A percentile compares a stretch with the other conserved stretches of the same genome.
Evolutionary conservation across 1,139 yeast species (phyloP).

Genomic region (Suhomyces ambrosiae): DNA sequence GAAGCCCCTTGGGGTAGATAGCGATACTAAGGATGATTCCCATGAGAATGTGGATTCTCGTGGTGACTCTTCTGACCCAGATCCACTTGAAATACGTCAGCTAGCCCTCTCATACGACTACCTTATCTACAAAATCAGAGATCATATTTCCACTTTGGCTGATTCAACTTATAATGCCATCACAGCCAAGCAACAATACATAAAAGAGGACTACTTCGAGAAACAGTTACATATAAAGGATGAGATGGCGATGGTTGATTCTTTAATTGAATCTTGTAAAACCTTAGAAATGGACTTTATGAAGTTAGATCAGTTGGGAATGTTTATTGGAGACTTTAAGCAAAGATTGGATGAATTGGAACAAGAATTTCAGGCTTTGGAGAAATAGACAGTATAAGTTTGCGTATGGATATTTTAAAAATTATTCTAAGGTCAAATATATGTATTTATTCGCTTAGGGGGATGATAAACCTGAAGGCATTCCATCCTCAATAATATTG

Average conservation of each 20-base stretch:
- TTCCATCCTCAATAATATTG: no score
- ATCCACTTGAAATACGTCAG: slow-evolving; percentile 63
- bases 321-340: slow-evolving; percentile 47
- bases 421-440: no score
- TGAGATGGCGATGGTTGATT: slow-evolving; percentile 47
- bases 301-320: slow-evolving; percentile 65
- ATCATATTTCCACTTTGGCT: slow-evolving; percentile 45
- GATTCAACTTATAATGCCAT: slow-evolving; percentile 39
- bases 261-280: slow-evolving; percentile 51
- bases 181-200: slow-evolving; percentile 29
- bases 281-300: slow-evolving; percentile 62
- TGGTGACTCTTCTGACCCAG: slow-evolving; percentile 34
- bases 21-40: no score
- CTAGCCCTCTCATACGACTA: slow-evolving; percentile 66
- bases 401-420: no score
- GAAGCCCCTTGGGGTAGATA: no score
- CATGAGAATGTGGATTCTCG: no score
- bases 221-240: slow-evolving; percentile 40
- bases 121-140: slow-evolving; percentile 60
- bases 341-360: slow-evolving; percentile 32
- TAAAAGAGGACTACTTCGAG: slow-evolving; percentile 36
- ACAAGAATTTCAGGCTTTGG: slow-evolving; percentile 18
- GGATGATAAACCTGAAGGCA: no score
- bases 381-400: not conserved
- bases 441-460: no score